Evolutionary conservation across 176 grass and related monocot genomes (phyloP).

Genomic region (Raddia guianensis): DNA sequence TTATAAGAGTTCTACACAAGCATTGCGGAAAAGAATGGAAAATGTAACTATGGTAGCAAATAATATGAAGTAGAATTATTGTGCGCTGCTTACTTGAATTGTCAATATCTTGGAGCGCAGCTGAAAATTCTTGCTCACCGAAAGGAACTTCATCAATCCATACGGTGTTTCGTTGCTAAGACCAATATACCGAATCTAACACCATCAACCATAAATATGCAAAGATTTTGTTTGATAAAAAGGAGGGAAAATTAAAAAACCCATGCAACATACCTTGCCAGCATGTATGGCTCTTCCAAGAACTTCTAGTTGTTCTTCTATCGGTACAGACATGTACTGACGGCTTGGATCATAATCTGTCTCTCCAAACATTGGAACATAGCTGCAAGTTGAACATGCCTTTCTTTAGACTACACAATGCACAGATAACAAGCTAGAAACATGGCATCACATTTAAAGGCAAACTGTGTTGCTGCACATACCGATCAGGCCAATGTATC

Average conservation of each 20-base stretch:
- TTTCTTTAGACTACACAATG: conserved; percentile 6
- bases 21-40: background rate
- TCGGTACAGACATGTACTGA: conserved; percentile 64
- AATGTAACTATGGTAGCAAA: background rate
- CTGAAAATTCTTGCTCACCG: conserved; percentile 45
- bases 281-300: conserved; percentile 73
- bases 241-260: background rate
- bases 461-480: background rate
- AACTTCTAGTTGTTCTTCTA: conserved; percentile 77
- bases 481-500: conserved; percentile 99
- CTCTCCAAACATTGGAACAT: conserved; percentile 97
- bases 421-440: background rate
- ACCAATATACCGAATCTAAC: conserved; percentile 88
- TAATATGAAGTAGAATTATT: background rate
- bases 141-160: conserved; percentile 89
- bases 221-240: background rate
- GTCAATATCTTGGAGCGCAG: conserved; percentile 63
- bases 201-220: conserved; percentile 5
- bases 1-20: conserved; percentile 80
- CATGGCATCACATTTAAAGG: background rate
- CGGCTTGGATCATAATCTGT: conserved; percentile 65
- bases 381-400: conserved; percentile 38
- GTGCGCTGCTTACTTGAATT: conserved; percentile 53
- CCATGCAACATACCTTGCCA: conserved; percentile 62
- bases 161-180: conserved; percentile 95